A percentile compares a stretch with the other conserved stretches of the same genome.
Evolutionary conservation across 345 rosid species (phyloP).

Genomic region (Murraya paniculata): DNA sequence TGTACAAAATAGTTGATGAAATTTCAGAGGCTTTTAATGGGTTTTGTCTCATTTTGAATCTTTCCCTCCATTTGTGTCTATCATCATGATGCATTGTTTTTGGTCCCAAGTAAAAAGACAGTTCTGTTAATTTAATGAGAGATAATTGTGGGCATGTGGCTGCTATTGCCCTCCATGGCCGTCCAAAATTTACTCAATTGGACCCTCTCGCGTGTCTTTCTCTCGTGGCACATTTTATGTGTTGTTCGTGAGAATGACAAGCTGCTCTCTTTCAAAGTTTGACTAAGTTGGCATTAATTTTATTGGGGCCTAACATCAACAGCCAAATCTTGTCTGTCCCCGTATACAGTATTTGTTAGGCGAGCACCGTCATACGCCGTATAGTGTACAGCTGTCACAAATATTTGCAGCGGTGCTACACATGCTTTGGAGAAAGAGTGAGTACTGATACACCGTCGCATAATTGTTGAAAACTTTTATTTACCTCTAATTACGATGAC

Average conservation of each 20-base stretch:
- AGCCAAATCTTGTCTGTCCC: background rate
- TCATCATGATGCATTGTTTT: too few species aligned
- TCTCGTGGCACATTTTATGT: background rate
- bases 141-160: background rate
- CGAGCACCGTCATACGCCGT: too few species aligned
- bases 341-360: background rate
- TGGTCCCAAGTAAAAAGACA: background rate
- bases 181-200: constrained; percentile 8
- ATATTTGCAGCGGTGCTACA: too few species aligned
- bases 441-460: too few species aligned
- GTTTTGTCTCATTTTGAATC: background rate
- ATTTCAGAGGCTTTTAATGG: background rate
- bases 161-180: constrained; percentile 1
- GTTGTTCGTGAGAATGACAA: background rate
- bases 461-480: too few species aligned
- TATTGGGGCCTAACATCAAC: background rate
- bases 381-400: too few species aligned
- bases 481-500: too few species aligned
- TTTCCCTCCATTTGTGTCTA: background rate
- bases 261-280: background rate
- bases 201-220: background rate
- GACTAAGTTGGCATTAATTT: background rate
- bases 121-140: background rate
- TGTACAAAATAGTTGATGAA: constrained; percentile 10
- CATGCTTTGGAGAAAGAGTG: too few species aligned